Conservation (phyloP, 2,329 filamentous ascomycete genomes). For the Claviceps sp. region DNA sequence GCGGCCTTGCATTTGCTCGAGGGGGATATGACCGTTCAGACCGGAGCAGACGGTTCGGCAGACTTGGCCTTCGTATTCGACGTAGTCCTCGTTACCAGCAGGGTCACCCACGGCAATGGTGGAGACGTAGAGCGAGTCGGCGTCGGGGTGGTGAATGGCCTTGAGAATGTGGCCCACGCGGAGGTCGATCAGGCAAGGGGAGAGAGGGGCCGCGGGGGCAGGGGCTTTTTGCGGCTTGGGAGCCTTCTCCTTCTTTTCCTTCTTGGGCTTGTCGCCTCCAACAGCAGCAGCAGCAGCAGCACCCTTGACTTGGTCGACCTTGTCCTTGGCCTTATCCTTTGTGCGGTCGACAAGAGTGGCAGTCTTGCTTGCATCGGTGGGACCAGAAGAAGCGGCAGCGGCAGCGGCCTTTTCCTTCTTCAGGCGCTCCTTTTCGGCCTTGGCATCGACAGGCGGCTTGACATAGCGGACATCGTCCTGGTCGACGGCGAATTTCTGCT, state of each 20-base stretch:
- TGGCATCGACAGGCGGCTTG: constrained; percentile 78
- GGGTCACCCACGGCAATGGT: constrained; percentile 91
- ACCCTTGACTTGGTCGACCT: constrained; percentile 35
- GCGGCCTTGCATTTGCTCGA: constrained; percentile 93
- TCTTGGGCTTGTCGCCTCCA: constrained; percentile 42
- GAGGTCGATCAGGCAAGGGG: constrained; percentile 81
- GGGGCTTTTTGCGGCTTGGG: constrained; percentile 60
- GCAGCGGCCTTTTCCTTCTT: constrained; percentile 88
- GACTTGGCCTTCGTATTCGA: constrained; percentile 80
- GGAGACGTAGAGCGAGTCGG: constrained; percentile 88
- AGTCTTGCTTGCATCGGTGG: constrained; percentile 23
- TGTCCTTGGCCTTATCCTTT: constrained; percentile 44
- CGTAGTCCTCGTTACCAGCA: constrained; percentile 68
- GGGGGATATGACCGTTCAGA: constrained; percentile 79
- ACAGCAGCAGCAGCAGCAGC: constrained; percentile 20
- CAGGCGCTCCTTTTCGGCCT: constrained; percentile 89
- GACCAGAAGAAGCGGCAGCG: constrained; percentile 40
- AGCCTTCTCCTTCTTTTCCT: constrained; percentile 84
- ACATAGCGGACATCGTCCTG: constrained; percentile 70
- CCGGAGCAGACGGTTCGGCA: constrained; percentile 95
- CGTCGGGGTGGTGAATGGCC: constrained; percentile 88
- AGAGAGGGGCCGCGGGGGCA: constrained; percentile 60
- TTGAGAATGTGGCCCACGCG: constrained; percentile 96
- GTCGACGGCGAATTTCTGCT: constrained; percentile 68
- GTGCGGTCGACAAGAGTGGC: constrained; percentile 44